Percentiles rank a stretch among this genome's conserved stretches.
phyloP scores from a whole-genome alignment of 805 yeast species.

The Nematodospora valgi region DNA sequence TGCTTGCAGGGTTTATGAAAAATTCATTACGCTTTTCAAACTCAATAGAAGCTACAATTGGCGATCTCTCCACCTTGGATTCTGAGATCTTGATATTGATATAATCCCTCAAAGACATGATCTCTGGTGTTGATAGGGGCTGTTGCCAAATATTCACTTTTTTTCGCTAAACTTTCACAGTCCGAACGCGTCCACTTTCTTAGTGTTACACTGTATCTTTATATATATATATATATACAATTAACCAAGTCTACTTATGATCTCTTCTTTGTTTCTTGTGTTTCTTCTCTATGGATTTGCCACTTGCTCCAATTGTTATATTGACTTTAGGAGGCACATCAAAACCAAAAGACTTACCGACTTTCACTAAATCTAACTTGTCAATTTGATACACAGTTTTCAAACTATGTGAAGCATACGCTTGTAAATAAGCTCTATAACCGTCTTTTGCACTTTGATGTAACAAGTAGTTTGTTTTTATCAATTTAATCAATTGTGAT shows the following conservation, averaged over 20 bases:
- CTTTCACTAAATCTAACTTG: slow-evolving; percentile 88
- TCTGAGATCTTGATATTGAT: background rate
- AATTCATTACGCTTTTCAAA: slow-evolving; percentile 5
- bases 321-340: slow-evolving; percentile 95
- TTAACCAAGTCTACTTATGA: background rate
- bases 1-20: slow-evolving; percentile 8
- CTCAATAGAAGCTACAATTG: no score
- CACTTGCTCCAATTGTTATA: slow-evolving; percentile 92
- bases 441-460: slow-evolving; percentile 98
- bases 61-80: no score
- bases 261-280: slow-evolving; percentile 41
- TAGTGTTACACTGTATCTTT: no score
- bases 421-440: slow-evolving; percentile 93
- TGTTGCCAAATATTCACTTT: no score
- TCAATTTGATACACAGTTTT: slow-evolving; percentile 96
- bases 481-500: slow-evolving; percentile 85
- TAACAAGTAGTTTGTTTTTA: slow-evolving; percentile 87
- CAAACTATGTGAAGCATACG: slow-evolving; percentile 93
- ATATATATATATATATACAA: no score
- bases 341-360: slow-evolving; percentile 94
- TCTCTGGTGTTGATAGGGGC: no score
- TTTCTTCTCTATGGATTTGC: slow-evolving; percentile 54
- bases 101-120: slow-evolving; percentile 2
- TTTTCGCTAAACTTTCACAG: no score
- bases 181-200: no score